Percentiles rank a stretch among this genome's conserved stretches.
phyloP scores from a whole-genome alignment of 257 asterid species.

The Fraxinus excelsior region DNA sequence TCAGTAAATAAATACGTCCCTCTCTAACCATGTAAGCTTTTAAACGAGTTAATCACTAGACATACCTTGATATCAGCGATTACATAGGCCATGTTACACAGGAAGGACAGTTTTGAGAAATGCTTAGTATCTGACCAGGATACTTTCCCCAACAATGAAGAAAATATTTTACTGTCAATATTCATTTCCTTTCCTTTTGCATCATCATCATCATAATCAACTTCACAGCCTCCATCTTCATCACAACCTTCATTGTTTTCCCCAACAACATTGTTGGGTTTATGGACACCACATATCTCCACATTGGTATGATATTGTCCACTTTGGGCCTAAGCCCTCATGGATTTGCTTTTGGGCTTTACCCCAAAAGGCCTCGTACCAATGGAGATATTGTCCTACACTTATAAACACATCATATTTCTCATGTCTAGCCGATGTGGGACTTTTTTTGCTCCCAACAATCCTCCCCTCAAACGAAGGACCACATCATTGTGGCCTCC shows the following conservation, averaged over 20 bases:
- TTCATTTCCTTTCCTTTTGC: conserved; percentile 28
- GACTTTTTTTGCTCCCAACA: no score
- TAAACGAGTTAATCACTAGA: neutral
- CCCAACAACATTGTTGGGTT: no score
- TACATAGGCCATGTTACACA: conserved; percentile 82
- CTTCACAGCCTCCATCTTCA: conserved; percentile 50
- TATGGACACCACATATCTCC: no score
- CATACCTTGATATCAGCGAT: conserved; percentile 79
- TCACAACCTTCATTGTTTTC: conserved; percentile 34
- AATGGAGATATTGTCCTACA: no score
- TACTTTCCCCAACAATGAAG: conserved; percentile 47
- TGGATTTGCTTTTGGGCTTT: no score
- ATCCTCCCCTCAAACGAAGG: no score
- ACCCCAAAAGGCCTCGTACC: no score
- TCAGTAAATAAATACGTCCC: neutral
- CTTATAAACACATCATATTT: no score
- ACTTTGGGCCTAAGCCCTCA: no score
- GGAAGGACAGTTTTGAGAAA: conserved; percentile 70
- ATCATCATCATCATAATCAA: conserved; percentile 52
- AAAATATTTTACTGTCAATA: conserved; percentile 52
- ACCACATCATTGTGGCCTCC: no score
- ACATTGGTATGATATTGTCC: no score
- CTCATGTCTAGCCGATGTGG: no score
- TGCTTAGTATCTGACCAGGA: conserved; percentile 72
- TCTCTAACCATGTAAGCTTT: neutral